Evolutionary conservation across 176 grass and related monocot genomes (phyloP).

Genomic region (Phyllostachys edulis): DNA sequence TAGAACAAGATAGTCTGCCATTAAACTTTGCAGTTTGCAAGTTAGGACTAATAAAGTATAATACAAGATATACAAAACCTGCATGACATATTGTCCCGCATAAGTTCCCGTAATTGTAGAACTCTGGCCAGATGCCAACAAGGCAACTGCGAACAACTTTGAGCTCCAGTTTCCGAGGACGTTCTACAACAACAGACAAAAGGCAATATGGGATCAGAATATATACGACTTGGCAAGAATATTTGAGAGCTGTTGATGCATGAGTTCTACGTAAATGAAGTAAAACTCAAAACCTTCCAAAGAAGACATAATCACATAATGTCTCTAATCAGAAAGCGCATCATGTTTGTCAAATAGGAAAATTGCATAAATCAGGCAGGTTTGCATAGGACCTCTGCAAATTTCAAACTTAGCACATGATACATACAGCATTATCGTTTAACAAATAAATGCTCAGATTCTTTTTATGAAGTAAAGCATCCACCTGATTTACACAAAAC

Average conservation of each 20-base stretch:
- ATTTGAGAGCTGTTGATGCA: background rate
- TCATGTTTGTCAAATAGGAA: constrained; percentile 17
- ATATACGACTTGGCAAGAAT: background rate
- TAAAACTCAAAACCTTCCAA: background rate
- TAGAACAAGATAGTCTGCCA: background rate
- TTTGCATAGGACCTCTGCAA: background rate
- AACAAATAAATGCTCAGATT: background rate
- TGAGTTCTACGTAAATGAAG: background rate
- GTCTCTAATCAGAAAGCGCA: background rate
- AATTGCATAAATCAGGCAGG: background rate
- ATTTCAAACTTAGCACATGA: background rate
- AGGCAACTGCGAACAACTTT: constrained; percentile 89
- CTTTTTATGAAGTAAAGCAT: background rate
- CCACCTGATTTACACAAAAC: background rate
- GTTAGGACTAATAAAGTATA: constrained; percentile 20
- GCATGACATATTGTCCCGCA: constrained; percentile 98
- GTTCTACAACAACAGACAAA: constrained; percentile 54
- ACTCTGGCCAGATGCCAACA: constrained; percentile 95
- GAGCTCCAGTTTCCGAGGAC: constrained; percentile 96
- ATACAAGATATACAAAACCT: constrained; percentile 48
- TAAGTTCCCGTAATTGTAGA: constrained; percentile 99
- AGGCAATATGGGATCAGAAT: constrained; percentile 11
- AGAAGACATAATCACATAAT: background rate
- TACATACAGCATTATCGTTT: background rate
- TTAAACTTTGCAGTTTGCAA: constrained; percentile 16